These are phyloP conservation scores for Phoenix dactylifera DNA, from an alignment of 176 grass and related monocot genomes.

Conservation along the genomic window DNA sequence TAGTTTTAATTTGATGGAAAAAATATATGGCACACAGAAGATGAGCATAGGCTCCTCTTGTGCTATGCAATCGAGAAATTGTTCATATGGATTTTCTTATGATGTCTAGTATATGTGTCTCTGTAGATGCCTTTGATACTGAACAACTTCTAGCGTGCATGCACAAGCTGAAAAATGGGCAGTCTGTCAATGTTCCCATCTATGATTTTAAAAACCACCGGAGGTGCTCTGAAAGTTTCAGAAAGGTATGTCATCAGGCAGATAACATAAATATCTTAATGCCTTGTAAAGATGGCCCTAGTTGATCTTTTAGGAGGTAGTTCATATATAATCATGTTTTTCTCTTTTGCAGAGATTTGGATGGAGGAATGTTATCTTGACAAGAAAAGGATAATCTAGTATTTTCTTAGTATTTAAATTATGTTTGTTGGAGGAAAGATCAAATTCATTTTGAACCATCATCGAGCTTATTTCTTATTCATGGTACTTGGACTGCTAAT, in stretches of 20 bases:
- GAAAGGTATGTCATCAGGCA: constrained; percentile 22
- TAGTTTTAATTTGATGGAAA: neutral
- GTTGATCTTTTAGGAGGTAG: no score
- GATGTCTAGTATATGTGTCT: constrained; percentile 13
- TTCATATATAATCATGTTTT: no score
- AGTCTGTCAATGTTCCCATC: constrained; percentile 63
- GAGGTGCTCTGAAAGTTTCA: constrained; percentile 53
- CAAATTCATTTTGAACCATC: no score
- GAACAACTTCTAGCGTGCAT: constrained; percentile 70
- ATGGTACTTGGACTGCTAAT: no score
- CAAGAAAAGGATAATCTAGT: neutral
- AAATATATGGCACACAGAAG: neutral
- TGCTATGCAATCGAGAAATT: neutral
- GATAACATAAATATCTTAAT: no score
- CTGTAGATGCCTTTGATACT: constrained; percentile 85
- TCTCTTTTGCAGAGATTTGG: neutral
- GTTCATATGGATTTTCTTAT: neutral
- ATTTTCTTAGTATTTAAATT: neutral
- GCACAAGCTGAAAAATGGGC: constrained; percentile 59
- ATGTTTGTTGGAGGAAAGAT: no score
- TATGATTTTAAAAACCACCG: constrained; percentile 86
- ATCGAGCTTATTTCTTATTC: no score
- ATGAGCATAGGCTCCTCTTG: neutral
- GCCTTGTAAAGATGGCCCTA: no score
- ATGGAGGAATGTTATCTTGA: constrained; percentile 7